Conservation (phyloP, 2,329 filamentous ascomycete genomes). For the Clonostachys rosea region DNA sequence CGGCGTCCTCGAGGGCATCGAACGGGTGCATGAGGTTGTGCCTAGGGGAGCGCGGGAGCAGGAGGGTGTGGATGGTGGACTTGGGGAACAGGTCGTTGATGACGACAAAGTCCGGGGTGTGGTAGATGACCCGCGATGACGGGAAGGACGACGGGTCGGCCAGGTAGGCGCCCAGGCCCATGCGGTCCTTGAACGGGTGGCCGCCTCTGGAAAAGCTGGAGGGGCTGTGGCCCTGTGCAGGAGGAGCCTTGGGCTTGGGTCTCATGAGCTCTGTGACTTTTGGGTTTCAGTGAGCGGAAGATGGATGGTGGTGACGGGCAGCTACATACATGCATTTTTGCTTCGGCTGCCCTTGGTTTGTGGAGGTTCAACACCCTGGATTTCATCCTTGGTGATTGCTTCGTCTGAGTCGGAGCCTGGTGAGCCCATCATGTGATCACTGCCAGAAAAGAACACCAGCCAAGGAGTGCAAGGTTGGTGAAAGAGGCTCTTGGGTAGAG, state of each 20-base stretch:
- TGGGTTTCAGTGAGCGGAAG: neutral
- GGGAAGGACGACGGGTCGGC: constrained; percentile 56
- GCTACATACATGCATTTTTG: constrained; percentile 34
- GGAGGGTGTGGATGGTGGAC: constrained; percentile 75
- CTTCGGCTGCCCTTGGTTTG: constrained; percentile 10
- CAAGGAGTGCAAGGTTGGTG: no score
- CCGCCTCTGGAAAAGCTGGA: constrained; percentile 8
- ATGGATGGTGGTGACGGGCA: neutral
- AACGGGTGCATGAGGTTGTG: constrained; percentile 68
- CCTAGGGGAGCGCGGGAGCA: constrained; percentile 69
- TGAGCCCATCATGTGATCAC: neutral
- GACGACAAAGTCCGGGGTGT: constrained; percentile 64
- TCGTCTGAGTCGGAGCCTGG: constrained; percentile 25
- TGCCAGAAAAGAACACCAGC: no score
- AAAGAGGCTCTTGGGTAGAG: no score
- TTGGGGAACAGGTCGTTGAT: constrained; percentile 88
- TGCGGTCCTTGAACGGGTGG: constrained; percentile 41
- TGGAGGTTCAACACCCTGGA: constrained; percentile 21
- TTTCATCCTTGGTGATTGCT: constrained; percentile 35
- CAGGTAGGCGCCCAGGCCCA: constrained; percentile 66
- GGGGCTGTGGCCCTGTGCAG: constrained; percentile 2
- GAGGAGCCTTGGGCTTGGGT: constrained; percentile 16
- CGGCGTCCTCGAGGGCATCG: constrained; percentile 65
- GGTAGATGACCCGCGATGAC: constrained; percentile 57
- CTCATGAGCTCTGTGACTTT: constrained; percentile 30